Conservation (phyloP, 2,329 filamentous ascomycete genomes). For the Colletotrichum simmondsii region DNA sequence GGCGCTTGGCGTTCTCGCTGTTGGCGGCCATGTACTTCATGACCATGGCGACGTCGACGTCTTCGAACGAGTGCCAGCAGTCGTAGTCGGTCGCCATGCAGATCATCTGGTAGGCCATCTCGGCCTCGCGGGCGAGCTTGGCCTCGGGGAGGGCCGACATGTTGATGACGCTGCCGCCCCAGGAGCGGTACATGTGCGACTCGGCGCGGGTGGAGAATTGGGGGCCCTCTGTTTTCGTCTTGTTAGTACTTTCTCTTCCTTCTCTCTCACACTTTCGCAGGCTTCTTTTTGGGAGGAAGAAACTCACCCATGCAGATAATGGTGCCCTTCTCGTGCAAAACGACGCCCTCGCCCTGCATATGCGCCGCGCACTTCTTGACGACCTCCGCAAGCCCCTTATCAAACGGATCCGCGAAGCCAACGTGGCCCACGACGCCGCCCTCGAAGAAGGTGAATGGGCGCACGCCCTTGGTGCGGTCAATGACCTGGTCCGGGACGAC, state of each 20-base stretch:
- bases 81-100: slow-evolving; percentile 99
- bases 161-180: slow-evolving; percentile 96
- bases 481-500: slow-evolving; percentile 96
- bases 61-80: slow-evolving; percentile 89
- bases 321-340: slow-evolving; percentile 84
- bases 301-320: slow-evolving; percentile 89
- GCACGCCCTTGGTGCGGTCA: slow-evolving; percentile 94
- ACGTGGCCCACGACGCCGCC: slow-evolving; percentile 92
- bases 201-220: slow-evolving; percentile 98
- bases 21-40: slow-evolving; percentile 97
- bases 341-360: slow-evolving; percentile 85
- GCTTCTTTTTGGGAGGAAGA: neutral
- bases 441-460: slow-evolving; percentile 97
- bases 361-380: slow-evolving; percentile 80
- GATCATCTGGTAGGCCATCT: slow-evolving; percentile 97
- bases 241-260: too few relatives aligned
- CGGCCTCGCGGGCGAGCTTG: slow-evolving; percentile 94
- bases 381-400: slow-evolving; percentile 78
- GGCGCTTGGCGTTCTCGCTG: slow-evolving; percentile 83
- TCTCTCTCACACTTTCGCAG: too few relatives aligned
- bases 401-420: slow-evolving; percentile 96
- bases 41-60: slow-evolving; percentile 96
- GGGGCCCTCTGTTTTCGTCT: slow-evolving; percentile 77
- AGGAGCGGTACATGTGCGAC: slow-evolving; percentile 92
- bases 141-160: slow-evolving; percentile 97